Evolutionary conservation across 805 yeast species (phyloP).

Genomic region (Starmera amethionina): DNA sequence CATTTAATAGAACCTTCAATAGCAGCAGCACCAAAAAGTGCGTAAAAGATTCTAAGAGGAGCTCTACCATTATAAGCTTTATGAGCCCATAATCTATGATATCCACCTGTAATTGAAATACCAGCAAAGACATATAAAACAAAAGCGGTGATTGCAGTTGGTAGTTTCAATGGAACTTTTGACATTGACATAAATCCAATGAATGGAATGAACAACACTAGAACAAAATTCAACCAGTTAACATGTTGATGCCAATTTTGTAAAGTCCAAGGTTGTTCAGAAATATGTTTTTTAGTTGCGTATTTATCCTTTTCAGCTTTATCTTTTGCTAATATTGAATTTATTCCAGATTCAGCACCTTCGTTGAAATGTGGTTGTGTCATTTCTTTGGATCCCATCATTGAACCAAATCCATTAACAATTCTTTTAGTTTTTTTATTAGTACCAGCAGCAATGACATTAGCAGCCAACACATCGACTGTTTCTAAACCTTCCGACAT

Average conservation of each 20-base stretch:
- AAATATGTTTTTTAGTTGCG: conserved; percentile 41
- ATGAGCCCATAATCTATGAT: conserved; percentile 75
- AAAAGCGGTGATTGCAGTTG: conserved; percentile 38
- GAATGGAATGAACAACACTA: conserved; percentile 54
- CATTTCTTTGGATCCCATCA: conserved; percentile 77
- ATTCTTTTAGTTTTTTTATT: conserved; percentile 60
- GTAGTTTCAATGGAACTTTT: conserved; percentile 26
- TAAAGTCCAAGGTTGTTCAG: conserved; percentile 72
- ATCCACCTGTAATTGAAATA: conserved; percentile 74
- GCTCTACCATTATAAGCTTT: conserved; percentile 55
- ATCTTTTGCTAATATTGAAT: conserved; percentile 35
- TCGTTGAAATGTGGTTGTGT: conserved; percentile 60
- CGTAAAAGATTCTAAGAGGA: conserved; percentile 56
- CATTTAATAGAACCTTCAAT: conserved; percentile 81
- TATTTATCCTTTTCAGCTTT: conserved; percentile 30
- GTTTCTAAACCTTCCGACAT: conserved; percentile 9
- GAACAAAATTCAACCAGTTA: conserved; percentile 66
- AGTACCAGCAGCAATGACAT: conserved; percentile 75
- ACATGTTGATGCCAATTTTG: conserved; percentile 65
- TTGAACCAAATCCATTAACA: conserved; percentile 69
- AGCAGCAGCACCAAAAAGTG: conserved; percentile 74
- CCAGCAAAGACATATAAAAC: conserved; percentile 53
- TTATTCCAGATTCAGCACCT: conserved; percentile 33
- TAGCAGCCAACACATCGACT: conserved; percentile 60
- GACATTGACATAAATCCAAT: conserved; percentile 39